Percentiles rank a stretch among this genome's conserved stretches.
These are phyloP conservation scores for Cyclotella choctawhatcheeana DNA, from an alignment of 108 stramenopile genomes.

Conservation along the genomic window DNA sequence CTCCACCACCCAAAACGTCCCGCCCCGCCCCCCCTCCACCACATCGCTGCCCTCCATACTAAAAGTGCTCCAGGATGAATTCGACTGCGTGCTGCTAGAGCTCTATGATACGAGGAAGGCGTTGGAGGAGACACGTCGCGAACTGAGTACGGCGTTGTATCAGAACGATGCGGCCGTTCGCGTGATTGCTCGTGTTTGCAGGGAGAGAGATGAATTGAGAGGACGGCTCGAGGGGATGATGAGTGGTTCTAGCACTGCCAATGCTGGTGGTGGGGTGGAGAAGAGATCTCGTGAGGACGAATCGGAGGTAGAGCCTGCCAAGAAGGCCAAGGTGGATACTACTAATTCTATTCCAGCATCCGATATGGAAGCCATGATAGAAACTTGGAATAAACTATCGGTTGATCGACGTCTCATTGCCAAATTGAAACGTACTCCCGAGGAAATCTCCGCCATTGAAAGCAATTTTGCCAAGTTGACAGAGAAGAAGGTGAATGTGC, in stretches of 20 bases:
- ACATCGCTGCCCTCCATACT: slow-evolving; percentile 74
- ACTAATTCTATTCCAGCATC: neutral
- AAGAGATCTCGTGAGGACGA: neutral
- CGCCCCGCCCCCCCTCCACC: slow-evolving; percentile 62
- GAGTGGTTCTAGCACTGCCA: slow-evolving; percentile 26
- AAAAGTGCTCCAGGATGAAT: slow-evolving; percentile 77
- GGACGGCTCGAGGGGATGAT: slow-evolving; percentile 61
- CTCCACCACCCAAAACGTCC: slow-evolving; percentile 44
- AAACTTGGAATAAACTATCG: neutral
- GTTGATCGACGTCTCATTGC: neutral
- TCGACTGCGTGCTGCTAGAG: slow-evolving; percentile 90
- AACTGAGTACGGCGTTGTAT: slow-evolving; percentile 91
- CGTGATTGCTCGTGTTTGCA: slow-evolving; percentile 88
- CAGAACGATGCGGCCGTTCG: slow-evolving; percentile 96
- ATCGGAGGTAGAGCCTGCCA: neutral
- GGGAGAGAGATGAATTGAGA: slow-evolving; percentile 88
- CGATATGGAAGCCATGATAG: slow-evolving; percentile 27
- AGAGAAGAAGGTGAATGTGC: slow-evolving; percentile 46
- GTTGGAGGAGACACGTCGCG: slow-evolving; percentile 86
- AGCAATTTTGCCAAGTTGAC: slow-evolving; percentile 22
- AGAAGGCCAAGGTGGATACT: slow-evolving; percentile 1
- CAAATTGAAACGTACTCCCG: slow-evolving; percentile 27
- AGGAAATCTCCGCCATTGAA: slow-evolving; percentile 30
- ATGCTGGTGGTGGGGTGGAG: neutral
- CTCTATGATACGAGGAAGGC: slow-evolving; percentile 83